phyloP scores from a whole-genome alignment of 2,329 filamentous ascomycete genomes.

The Monosporascus sp. region DNA sequence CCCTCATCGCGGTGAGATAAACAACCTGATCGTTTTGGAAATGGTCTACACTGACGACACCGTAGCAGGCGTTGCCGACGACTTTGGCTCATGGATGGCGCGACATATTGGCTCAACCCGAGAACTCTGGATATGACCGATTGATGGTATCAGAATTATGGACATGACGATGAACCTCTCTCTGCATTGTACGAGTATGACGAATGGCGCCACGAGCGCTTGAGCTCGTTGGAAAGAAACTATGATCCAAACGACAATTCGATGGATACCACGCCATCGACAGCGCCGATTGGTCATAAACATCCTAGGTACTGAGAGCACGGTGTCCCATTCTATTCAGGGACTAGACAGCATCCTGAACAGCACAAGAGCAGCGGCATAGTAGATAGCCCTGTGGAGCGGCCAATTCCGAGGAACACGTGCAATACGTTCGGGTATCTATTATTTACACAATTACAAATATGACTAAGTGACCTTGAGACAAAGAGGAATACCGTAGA shows the following conservation, averaged over 20 bases:
- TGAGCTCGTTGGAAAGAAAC: slow-evolving; percentile 40
- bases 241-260: slow-evolving; percentile 37
- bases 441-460: too few species aligned
- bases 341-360: too few species aligned
- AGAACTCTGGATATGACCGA: slow-evolving; percentile 26
- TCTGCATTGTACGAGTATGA: slow-evolving; percentile 43
- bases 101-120: not conserved
- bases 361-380: too few species aligned
- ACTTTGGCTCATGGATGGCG: not conserved
- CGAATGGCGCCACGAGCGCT: slow-evolving; percentile 39
- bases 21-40: not conserved
- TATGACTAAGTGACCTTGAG: too few species aligned
- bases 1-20: not conserved
- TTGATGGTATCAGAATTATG: slow-evolving; percentile 48
- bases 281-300: not conserved
- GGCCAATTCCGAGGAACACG: too few species aligned
- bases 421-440: too few species aligned
- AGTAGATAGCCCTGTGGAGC: too few species aligned
- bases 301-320: too few species aligned
- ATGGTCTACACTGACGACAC: not conserved
- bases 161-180: slow-evolving; percentile 39
- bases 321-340: too few species aligned
- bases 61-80: not conserved
- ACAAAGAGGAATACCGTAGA: too few species aligned
- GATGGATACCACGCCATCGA: not conserved